Evolutionary conservation across 495 filamentous ascomycete species (phyloP).

Genomic region (Aspergillus wentii): DNA sequence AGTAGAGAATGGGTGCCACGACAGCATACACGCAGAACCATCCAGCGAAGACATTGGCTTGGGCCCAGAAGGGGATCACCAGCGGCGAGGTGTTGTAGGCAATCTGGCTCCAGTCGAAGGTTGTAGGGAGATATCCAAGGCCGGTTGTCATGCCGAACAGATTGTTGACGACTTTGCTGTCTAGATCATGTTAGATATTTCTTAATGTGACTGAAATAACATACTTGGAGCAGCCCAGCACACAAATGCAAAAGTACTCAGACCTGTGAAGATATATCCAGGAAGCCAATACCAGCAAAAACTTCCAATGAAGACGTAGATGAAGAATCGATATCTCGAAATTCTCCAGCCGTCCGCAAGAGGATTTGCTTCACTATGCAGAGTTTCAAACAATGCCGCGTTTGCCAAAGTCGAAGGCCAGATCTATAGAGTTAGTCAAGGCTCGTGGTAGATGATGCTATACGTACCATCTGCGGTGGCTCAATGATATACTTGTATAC

Average conservation of each 20-base stretch:
- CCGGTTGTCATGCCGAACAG: constrained; percentile 80
- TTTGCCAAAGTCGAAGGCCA: constrained; percentile 87
- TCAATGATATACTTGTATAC: constrained; percentile 65
- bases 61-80: constrained; percentile 83
- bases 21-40: constrained; percentile 81
- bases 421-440: constrained; percentile 33
- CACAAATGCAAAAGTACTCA: constrained; percentile 84
- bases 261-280: constrained; percentile 75
- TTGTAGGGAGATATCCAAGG: constrained; percentile 76
- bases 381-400: constrained; percentile 79
- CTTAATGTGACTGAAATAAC: constrained; percentile 40
- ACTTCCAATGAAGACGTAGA: constrained; percentile 56
- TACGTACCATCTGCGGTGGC: constrained; percentile 60
- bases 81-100: constrained; percentile 85
- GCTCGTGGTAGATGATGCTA: neutral
- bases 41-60: constrained; percentile 78
- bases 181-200: constrained; percentile 18
- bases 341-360: constrained; percentile 78
- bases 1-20: constrained; percentile 70
- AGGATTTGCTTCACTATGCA: constrained; percentile 78
- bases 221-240: constrained; percentile 84
- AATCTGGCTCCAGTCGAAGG: constrained; percentile 89
- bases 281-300: constrained; percentile 78
- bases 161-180: constrained; percentile 34
- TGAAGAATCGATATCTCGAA: constrained; percentile 77